Base-by-base conservation (phyloP, 805 yeast species). In the Barnettozyma californica region DNA sequence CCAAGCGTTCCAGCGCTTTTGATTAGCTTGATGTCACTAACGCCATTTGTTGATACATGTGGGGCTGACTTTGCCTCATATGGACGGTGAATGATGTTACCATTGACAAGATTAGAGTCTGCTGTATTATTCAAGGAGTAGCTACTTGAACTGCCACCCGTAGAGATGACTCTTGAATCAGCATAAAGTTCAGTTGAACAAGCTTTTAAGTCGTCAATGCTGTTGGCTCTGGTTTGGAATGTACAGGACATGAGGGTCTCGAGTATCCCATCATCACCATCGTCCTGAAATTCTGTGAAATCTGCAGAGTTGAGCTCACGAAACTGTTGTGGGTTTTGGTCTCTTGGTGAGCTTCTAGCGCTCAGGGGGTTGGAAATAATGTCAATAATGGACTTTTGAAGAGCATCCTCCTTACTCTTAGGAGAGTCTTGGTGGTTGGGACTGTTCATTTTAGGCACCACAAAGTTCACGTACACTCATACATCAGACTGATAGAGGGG, bases 241-340 rank as follows among this genome's bases (percentile, higher is more conserved):
- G 47, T 47, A 31, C 45, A 47, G 1, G 47, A 42, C 1, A 53
- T 52, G 14, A 53, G 49, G 26, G 46, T 45, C 19, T 43, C 52
- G 21, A 51, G 36, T 1, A 37, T 34, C 8, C 38, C 43, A 19
- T 25, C 38, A 31, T 43, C 44, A 38, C 16, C 48, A 35, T 20
- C 38, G 21, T 35, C 38, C 4, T 29, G 37, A 21, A 48, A 48
- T 43, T 41, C 47, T 9, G 51, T 44, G 39, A 40, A 40, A n/a
- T 20, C 27, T 7, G 43, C 40, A 23, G 45, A 43, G 13, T 34
- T 37, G 13, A 31, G 40, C 4, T 21, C 29, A 13, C 14, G 10
- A 3, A 5, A 9, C 14, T 16, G 13, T 20, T 4, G 31, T 31
- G 37, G 18, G 14, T 14, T 31, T 23, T 20, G 35, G 27, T 5